Evolutionary conservation across 768 basidiomycete genomes (phyloP).

Genomic region (Pleurotus pulmonarius): DNA sequence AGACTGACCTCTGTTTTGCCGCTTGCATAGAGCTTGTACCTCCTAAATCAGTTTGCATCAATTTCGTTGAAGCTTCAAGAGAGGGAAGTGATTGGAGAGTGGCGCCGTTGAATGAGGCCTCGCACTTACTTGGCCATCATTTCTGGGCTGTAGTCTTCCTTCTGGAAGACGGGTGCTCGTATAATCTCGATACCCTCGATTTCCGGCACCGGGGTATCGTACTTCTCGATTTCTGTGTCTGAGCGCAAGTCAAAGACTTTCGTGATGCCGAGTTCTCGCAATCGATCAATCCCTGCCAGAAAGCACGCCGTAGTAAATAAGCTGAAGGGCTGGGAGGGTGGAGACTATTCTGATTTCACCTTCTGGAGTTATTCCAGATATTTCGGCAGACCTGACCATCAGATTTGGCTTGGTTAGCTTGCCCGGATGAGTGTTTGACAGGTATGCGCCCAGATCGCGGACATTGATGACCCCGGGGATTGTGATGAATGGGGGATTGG

Average conservation of each 20-base stretch:
- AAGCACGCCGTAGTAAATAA: slow-evolving; percentile 1
- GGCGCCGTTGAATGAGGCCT: slow-evolving; percentile 18
- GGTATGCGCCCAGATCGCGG: slow-evolving; percentile 66
- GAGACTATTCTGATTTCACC: slow-evolving; percentile 34
- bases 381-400: slow-evolving; percentile 67
- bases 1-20: slow-evolving; percentile 68
- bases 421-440: slow-evolving; percentile 41
- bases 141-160: slow-evolving; percentile 80
- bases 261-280: slow-evolving; percentile 60
- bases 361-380: slow-evolving; percentile 66
- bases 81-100: slow-evolving; percentile 13
- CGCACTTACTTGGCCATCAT: slow-evolving; percentile 78
- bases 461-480: slow-evolving; percentile 76
- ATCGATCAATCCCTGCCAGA: slow-evolving; percentile 47
- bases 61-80: slow-evolving; percentile 18
- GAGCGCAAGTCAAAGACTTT: slow-evolving; percentile 78
- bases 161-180: slow-evolving; percentile 63
- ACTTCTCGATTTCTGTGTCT: slow-evolving; percentile 75
- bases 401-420: slow-evolving; percentile 53
- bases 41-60: slow-evolving; percentile 28
- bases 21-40: slow-evolving; percentile 73
- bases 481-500: slow-evolving; percentile 64
- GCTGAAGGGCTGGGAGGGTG: background rate
- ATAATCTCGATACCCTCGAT: slow-evolving; percentile 63
- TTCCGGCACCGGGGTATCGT: slow-evolving; percentile 57